Evolutionary conservation across 2,329 filamentous ascomycete genomes (phyloP).

Genomic region (Lithohypha guttulata): DNA sequence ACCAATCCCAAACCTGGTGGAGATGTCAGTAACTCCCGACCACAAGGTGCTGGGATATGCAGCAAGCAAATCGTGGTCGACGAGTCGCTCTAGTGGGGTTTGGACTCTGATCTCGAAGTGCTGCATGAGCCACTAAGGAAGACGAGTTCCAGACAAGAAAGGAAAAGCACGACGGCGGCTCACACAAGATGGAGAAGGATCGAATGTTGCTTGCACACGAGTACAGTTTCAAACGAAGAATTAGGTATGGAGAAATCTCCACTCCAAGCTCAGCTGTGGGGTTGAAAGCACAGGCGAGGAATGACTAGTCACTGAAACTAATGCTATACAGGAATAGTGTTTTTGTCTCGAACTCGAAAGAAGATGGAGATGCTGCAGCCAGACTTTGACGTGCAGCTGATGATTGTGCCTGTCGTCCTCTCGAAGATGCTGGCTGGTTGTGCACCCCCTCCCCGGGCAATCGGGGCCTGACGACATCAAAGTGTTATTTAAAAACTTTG

Average conservation of each 20-base stretch:
- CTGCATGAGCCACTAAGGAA: background rate
- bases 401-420: background rate
- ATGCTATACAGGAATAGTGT: background rate
- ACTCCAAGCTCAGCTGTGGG: too few relatives aligned
- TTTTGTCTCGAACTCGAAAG: constrained; percentile 1
- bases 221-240: background rate
- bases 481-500: too few relatives aligned
- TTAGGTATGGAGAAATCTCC: background rate
- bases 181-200: background rate
- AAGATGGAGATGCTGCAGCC: background rate
- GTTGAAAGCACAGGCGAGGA: background rate
- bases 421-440: background rate
- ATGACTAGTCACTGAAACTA: too few relatives aligned
- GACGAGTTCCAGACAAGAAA: background rate
- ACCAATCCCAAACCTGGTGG: constrained; percentile 1
- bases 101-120: background rate
- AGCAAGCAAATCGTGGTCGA: too few relatives aligned
- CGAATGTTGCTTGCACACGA: too few relatives aligned
- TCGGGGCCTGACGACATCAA: background rate
- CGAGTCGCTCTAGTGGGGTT: constrained; percentile 1
- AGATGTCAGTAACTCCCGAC: too few relatives aligned
- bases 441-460: background rate
- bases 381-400: constrained; percentile 1
- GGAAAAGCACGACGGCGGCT: background rate
- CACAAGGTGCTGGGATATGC: too few relatives aligned